A percentile compares a stretch with the other conserved stretches of the same genome.
phyloP scores from a whole-genome alignment of 78 protist species.

The Dictyostelium firmibasis region DNA sequence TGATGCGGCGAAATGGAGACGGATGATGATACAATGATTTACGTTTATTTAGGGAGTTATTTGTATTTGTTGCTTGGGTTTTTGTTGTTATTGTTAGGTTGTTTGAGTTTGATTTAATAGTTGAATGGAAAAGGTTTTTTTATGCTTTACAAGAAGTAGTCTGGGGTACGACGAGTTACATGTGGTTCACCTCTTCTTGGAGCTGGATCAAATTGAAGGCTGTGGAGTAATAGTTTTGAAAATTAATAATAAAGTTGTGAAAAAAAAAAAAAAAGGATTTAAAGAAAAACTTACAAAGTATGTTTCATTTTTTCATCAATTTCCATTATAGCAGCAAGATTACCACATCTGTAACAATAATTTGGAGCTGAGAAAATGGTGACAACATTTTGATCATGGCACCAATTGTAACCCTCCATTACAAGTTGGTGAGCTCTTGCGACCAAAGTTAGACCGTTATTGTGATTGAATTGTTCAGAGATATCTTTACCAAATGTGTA shows the following conservation, averaged over 20 bases:
- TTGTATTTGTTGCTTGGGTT: background rate
- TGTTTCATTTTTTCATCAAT: slow-evolving; percentile 94
- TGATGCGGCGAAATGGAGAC: background rate
- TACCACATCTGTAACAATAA: slow-evolving; percentile 99
- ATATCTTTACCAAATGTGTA: slow-evolving; percentile 96
- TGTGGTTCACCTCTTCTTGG: slow-evolving; percentile 98
- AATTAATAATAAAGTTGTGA: background rate
- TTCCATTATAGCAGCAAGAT: slow-evolving; percentile 97
- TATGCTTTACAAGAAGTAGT: slow-evolving; percentile 95
- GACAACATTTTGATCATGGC: slow-evolving; percentile 94
- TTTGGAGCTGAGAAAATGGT: slow-evolving; percentile 99
- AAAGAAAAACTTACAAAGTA: slow-evolving; percentile 87
- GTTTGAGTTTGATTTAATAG: too few relatives aligned
- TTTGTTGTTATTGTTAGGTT: too few relatives aligned
- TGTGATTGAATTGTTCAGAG: slow-evolving; percentile 92
- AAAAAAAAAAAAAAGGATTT: slow-evolving; percentile 10
- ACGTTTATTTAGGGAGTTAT: background rate
- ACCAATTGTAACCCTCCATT: slow-evolving; percentile 98
- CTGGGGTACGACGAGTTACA: slow-evolving; percentile 96
- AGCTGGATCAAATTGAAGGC: slow-evolving; percentile 98
- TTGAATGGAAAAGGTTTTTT: background rate
- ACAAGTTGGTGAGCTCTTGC: slow-evolving; percentile 99
- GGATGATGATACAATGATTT: background rate
- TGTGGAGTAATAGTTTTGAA: background rate
- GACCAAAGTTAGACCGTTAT: slow-evolving; percentile 88